Percentiles rank a stretch among this genome's conserved stretches.
Conservation (phyloP, 2,329 filamentous ascomycete species). For the Phaeosphaeria sp. region DNA sequence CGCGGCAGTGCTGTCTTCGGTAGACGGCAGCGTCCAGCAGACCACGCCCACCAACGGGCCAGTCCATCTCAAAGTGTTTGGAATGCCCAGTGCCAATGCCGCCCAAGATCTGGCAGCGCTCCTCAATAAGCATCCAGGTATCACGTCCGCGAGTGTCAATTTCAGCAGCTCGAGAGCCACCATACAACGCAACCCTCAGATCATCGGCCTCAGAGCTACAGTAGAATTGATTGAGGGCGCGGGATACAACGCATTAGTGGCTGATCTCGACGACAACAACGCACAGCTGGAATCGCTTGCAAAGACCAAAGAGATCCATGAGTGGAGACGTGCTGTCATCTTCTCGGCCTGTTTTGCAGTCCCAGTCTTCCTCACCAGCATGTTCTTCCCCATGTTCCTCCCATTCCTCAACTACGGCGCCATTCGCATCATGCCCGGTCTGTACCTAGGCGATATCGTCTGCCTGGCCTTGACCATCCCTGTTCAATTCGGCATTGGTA, state of each 20-base stretch:
- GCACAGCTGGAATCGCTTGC: constrained; percentile 94
- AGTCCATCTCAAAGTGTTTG: constrained; percentile 84
- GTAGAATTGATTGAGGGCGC: constrained; percentile 82
- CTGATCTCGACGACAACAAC: constrained; percentile 94
- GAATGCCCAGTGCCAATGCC: constrained; percentile 73
- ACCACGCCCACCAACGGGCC: constrained; percentile 64
- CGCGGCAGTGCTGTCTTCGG: constrained; percentile 79
- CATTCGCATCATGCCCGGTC: constrained; percentile 70
- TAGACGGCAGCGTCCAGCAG: constrained; percentile 62
- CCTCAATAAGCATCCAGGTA: constrained; percentile 70
- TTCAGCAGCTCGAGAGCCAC: constrained; percentile 76
- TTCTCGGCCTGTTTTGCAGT: constrained; percentile 82
- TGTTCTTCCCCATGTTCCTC: constrained; percentile 89
- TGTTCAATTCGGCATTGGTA: constrained; percentile 95
- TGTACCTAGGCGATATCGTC: constrained; percentile 87
- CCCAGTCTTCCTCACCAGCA: constrained; percentile 90
- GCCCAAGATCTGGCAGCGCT: constrained; percentile 74
- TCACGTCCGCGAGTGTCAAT: constrained; percentile 76
- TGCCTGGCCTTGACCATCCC: constrained; percentile 87
- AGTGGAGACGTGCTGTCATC: constrained; percentile 85
- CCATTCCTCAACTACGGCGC: constrained; percentile 79
- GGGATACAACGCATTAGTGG: constrained; percentile 87
- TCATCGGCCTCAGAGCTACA: constrained; percentile 79
- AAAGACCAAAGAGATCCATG: constrained; percentile 94
- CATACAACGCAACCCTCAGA: constrained; percentile 73